Conservation (phyloP, 805 yeast genomes). For the Tetrapisispora nanseiensis region DNA sequence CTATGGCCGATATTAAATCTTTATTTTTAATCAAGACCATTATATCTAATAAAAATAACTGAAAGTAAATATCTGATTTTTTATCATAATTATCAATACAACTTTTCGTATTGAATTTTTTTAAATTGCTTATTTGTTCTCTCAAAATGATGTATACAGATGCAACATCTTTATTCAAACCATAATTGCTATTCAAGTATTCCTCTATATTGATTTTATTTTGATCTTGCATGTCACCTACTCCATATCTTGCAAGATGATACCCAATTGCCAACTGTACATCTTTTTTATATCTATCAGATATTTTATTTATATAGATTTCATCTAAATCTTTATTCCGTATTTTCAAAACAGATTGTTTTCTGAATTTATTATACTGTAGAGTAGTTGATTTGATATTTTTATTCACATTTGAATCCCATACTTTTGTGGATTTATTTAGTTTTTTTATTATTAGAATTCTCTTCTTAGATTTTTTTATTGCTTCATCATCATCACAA, state of each 20-base stretch:
- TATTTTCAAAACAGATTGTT: slow-evolving; percentile 20
- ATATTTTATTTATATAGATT: slow-evolving; percentile 28
- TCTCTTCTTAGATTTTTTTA: slow-evolving; percentile 16
- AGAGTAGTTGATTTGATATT: slow-evolving; percentile 21
- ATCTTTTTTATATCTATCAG: slow-evolving; percentile 14
- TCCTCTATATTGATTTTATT: slow-evolving; percentile 22
- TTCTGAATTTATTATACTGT: slow-evolving; percentile 23
- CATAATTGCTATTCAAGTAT: slow-evolving; percentile 25
- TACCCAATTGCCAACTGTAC: slow-evolving; percentile 36
- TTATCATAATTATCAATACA: slow-evolving; percentile 43
- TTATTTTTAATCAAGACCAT: slow-evolving; percentile 24
- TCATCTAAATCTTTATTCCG: slow-evolving; percentile 26
- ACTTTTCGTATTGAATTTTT: slow-evolving; percentile 30
- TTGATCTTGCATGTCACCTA: slow-evolving; percentile 28
- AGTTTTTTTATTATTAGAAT: slow-evolving; percentile 24
- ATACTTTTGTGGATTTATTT: slow-evolving; percentile 21
- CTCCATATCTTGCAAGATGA: slow-evolving; percentile 35
- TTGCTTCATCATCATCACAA: slow-evolving; percentile 9
- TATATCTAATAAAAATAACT: slow-evolving; percentile 23
- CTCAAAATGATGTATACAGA: slow-evolving; percentile 35
- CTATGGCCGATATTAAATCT: slow-evolving; percentile 28
- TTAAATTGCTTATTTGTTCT: slow-evolving; percentile 32
- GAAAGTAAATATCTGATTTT: slow-evolving; percentile 19
- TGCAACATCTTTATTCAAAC: slow-evolving; percentile 23
- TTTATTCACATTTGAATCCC: slow-evolving; percentile 25